A percentile compares a stretch with the other conserved stretches of the same genome.
These are phyloP conservation scores for Fusarium gaditjirri DNA, from an alignment of 2,329 filamentous ascomycete genomes.

Conservation along the genomic window DNA sequence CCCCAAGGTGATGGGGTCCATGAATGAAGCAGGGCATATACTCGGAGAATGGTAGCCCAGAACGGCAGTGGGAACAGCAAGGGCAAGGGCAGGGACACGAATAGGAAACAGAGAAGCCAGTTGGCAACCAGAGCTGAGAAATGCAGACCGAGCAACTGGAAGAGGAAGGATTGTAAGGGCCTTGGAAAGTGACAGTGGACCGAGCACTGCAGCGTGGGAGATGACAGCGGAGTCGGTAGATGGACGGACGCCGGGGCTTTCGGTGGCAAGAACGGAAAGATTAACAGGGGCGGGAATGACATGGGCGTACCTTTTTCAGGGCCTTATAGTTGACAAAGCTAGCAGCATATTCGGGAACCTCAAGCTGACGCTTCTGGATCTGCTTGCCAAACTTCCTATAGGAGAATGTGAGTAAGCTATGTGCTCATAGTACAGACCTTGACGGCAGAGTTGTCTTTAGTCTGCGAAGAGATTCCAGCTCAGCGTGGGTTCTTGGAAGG, in stretches of 20 bases:
- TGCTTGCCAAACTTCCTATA: slow-evolving; percentile 99
- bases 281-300: slow-evolving; percentile 27
- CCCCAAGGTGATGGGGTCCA: slow-evolving; percentile 25
- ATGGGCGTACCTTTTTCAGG: slow-evolving; percentile 84
- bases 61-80: slow-evolving; percentile 6
- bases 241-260: slow-evolving; percentile 25
- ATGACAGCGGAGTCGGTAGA: slow-evolving; percentile 39
- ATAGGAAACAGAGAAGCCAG: slow-evolving; percentile 11
- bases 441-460: not conserved
- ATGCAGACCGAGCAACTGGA: slow-evolving; percentile 8
- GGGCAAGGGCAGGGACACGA: slow-evolving; percentile 8
- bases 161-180: slow-evolving; percentile 8
- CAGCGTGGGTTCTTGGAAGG: slow-evolving; percentile 1
- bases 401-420: slow-evolving; percentile 21
- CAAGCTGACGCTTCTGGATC: slow-evolving; percentile 98
- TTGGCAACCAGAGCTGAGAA: slow-evolving; percentile 6
- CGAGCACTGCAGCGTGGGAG: slow-evolving; percentile 27
- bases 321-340: slow-evolving; percentile 99
- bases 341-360: slow-evolving; percentile 98
- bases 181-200: slow-evolving; percentile 25
- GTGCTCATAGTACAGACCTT: not conserved
- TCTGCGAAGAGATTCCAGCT: slow-evolving; percentile 1
- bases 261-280: slow-evolving; percentile 35
- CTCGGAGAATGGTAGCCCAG: slow-evolving; percentile 5
- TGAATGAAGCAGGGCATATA: slow-evolving; percentile 16